Conservation (phyloP, 164 flowering plant genomes). For the Umbellularia californica region DNA sequence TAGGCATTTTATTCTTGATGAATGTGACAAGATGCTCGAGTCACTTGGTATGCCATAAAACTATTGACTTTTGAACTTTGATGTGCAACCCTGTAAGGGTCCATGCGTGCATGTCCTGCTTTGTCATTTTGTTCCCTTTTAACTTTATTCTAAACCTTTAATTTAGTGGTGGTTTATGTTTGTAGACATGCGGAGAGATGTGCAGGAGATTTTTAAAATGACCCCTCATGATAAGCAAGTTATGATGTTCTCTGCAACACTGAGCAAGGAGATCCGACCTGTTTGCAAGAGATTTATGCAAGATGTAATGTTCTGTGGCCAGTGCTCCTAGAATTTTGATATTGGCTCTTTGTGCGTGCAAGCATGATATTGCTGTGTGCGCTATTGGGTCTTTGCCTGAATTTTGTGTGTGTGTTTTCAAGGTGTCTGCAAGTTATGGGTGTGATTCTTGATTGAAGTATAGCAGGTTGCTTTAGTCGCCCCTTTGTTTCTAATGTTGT, state of each 20-base stretch:
- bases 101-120: background rate
- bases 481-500: background rate
- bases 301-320: constrained; percentile 96
- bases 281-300: constrained; percentile 99
- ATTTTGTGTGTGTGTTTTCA: background rate
- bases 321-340: constrained; percentile 43
- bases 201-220: constrained; percentile 96
- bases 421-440: too few species aligned
- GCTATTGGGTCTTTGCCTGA: background rate
- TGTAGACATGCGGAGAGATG: constrained; percentile 97
- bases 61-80: background rate
- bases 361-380: constrained; percentile 7
- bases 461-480: background rate
- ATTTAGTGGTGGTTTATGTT: background rate
- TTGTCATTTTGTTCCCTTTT: background rate
- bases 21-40: constrained; percentile 98
- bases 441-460: too few species aligned
- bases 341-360: constrained; percentile 36
- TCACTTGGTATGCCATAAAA: constrained; percentile 65
- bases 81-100: background rate
- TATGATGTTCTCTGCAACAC: constrained; percentile 99
- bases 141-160: background rate
- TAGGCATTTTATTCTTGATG: constrained; percentile 95
- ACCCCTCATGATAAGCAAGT: constrained; percentile 99
- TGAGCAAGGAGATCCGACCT: constrained; percentile 97